Percentiles rank a stretch among this genome's conserved stretches.
phyloP scores from a whole-genome alignment of 495 filamentous ascomycete genomes.

The Lichina pygmaea region DNA sequence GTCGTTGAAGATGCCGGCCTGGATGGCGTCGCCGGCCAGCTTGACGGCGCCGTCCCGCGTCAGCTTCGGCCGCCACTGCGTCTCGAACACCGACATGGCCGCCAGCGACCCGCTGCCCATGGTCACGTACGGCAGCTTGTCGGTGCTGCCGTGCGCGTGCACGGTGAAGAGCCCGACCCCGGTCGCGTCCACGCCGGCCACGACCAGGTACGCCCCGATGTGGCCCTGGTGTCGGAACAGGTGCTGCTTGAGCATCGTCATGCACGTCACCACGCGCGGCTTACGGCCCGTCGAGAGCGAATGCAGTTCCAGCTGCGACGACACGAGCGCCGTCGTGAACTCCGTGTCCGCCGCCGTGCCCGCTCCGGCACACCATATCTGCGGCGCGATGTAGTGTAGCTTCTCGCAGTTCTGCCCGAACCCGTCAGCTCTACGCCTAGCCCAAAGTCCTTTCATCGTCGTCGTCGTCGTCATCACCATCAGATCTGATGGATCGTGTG shows the following conservation, averaged over 20 bases:
- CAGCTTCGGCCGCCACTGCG: conserved; percentile 65
- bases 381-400: conserved; percentile 92
- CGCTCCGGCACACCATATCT: conserved; percentile 98
- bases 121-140: conserved; percentile 97
- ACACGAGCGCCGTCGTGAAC: conserved; percentile 96
- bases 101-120: conserved; percentile 94
- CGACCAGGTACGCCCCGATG: conserved; percentile 94
- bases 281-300: conserved; percentile 83
- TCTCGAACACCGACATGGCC: conserved; percentile 96
- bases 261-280: conserved; percentile 92
- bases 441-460: background rate
- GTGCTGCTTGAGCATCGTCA: conserved; percentile 99
- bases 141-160: conserved; percentile 92
- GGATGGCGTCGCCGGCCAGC: conserved; percentile 67
- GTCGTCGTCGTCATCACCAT: background rate
- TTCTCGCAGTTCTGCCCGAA: conserved; percentile 78
- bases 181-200: conserved; percentile 91
- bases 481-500: background rate
- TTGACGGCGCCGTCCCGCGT: conserved; percentile 58
- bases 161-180: conserved; percentile 93
- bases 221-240: conserved; percentile 95
- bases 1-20: conserved; percentile 98
- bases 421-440: background rate
- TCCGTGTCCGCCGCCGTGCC: conserved; percentile 97
- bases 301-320: conserved; percentile 93